A percentile compares a stretch with the other conserved stretches of the same genome.
Evolutionary conservation across 2,329 filamentous ascomycete species (phyloP).

Genomic region (Aulographum hederae): DNA sequence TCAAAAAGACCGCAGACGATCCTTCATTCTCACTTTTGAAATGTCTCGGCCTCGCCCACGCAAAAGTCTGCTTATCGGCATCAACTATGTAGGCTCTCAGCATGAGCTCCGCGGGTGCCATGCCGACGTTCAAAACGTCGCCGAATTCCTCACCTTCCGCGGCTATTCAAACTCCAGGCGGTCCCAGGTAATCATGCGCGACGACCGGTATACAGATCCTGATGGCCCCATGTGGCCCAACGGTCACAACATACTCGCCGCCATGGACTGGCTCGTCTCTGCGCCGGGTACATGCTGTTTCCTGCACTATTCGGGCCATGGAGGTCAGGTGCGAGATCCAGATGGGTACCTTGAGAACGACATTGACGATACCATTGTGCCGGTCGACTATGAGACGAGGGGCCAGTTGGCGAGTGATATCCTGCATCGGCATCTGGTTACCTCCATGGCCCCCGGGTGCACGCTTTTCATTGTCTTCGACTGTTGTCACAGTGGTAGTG

Average conservation of each 20-base stretch:
- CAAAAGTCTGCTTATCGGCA: constrained; percentile 34
- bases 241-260: constrained; percentile 28
- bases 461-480: constrained; percentile 40
- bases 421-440: constrained; percentile 34
- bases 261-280: constrained; percentile 39
- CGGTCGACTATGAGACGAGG: constrained; percentile 30
- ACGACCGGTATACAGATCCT: constrained; percentile 11
- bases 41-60: too few relatives aligned
- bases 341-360: constrained; percentile 6
- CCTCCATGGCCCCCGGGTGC: constrained; percentile 28
- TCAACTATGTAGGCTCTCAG: constrained; percentile 29
- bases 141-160: constrained; percentile 24
- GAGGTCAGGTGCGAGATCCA: constrained; percentile 31
- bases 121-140: constrained; percentile 30
- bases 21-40: too few relatives aligned
- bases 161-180: constrained; percentile 23
- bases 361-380: constrained; percentile 34
- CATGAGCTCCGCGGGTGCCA: constrained; percentile 30
- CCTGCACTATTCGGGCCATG: constrained; percentile 41
- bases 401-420: constrained; percentile 35
- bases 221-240: constrained; percentile 18
- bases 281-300: constrained; percentile 34
- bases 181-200: constrained; percentile 27
- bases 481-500: constrained; percentile 43
- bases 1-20: too few relatives aligned